Evolutionary conservation across 352 stramenopile genomes (phyloP), one percentile per base, ranked within the genome.

Genomic region (Hyaloperonospora brassicae): DNA sequence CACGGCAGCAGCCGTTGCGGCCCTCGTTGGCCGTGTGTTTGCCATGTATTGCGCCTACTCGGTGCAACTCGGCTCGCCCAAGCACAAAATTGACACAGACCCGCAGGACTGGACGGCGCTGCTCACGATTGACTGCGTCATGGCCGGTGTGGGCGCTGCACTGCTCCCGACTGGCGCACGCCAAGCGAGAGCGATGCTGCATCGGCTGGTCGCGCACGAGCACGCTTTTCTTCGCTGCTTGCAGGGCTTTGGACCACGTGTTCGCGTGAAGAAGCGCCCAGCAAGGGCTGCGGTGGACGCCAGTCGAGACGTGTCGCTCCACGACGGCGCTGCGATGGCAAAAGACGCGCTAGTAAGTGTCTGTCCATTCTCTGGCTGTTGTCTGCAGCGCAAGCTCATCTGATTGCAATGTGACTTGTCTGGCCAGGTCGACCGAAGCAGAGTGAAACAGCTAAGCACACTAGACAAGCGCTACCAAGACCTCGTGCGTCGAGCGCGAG

Each of bases 191-290:
- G 63, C 66, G 11, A 81, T 89, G 43, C 70, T 89, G 25, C 62
- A 57, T 21, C 58, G 55, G 0, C 59, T 89, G 2, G 67, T 61
- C 21, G 41, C 70, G 23, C 54, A 72, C 34, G 76, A 87, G n/a
- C 65, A 79, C 22, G 76, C 75, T n/a, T 89, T 89, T 45, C 52
- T 87, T 40, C 65, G 71, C 43, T 89, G 79, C 50, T 58, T 89
- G 13, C 53, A 72, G 9, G 76, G 74, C 0, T 82, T 72, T 58
- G 60, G 64, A 35, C 39, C 52, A 13, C 59, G 24, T 44, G 46
- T 63, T 54, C 49, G 54, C 22, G 48, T 48, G 9, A 50, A 50
- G 21, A 31, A 59, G 6, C 46, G 25, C 10, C 6, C 39, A 36
- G 11, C 17, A 17, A 59, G 12, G 44, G 41, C 25, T 1, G n/a